A percentile compares a stretch with the other conserved stretches of the same genome.
Evolutionary conservation across 2,329 filamentous ascomycete genomes (phyloP).

Genomic region (Cordyceps cateniannulata): DNA sequence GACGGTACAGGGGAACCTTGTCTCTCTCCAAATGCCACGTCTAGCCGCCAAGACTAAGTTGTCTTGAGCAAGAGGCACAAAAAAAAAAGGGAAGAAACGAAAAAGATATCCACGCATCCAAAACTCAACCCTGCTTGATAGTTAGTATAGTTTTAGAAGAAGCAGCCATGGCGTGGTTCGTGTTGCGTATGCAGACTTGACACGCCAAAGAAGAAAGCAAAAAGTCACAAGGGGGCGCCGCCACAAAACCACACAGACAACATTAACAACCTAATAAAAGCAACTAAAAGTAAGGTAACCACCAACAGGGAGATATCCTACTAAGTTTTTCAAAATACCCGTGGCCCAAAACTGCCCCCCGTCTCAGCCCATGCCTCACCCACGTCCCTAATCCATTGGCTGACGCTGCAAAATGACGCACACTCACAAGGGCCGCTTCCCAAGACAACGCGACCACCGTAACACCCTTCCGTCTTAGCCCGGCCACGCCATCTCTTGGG

Average conservation of each 20-base stretch:
- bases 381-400: constrained; percentile 10
- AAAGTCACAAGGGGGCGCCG: neutral
- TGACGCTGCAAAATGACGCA: constrained; percentile 3
- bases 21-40: neutral
- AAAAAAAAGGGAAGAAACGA: neutral
- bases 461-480: neutral
- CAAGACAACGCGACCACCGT: neutral
- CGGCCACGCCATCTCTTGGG: neutral
- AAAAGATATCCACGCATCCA: neutral
- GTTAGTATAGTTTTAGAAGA: no score
- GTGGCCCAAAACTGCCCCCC: no score
- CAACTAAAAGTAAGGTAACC: no score
- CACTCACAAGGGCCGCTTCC: neutral
- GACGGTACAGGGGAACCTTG: neutral
- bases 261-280: neutral
- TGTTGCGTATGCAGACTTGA: neutral
- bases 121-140: neutral
- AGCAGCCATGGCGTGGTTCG: no score
- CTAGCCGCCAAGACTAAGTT: neutral
- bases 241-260: neutral
- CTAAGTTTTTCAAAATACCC: no score
- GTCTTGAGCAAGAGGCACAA: neutral
- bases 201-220: neutral
- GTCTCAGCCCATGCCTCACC: neutral
- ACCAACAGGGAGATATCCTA: neutral